A percentile compares a stretch with the other conserved stretches of the same genome.
Conservation (phyloP, 1,139 yeast species). For the Candida glucosophila region DNA sequence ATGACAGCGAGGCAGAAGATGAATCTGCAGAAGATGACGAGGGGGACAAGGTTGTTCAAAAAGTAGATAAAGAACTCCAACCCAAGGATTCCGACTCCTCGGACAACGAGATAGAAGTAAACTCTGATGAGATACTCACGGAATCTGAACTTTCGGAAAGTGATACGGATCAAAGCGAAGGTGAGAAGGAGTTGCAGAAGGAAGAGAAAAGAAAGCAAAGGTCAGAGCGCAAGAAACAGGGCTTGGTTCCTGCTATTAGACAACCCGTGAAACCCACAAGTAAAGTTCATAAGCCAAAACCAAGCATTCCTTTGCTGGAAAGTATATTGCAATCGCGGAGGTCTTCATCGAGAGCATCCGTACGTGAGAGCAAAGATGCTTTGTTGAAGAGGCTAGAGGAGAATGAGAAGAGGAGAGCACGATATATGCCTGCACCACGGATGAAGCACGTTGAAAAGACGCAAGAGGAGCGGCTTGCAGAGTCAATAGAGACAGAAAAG, state of each 20-base stretch:
- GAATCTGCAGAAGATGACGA: conserved; percentile 16
- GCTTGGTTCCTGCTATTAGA: conserved; percentile 40
- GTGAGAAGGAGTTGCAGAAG: conserved; percentile 54
- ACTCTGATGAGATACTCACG: conserved; percentile 41
- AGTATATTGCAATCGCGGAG: conserved; percentile 47
- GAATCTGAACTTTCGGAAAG: conserved; percentile 45
- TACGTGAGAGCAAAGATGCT: conserved; percentile 70
- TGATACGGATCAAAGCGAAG: conserved; percentile 54
- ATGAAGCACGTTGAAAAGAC: conserved; percentile 50
- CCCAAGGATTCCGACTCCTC: conserved; percentile 5
- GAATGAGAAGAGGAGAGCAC: conserved; percentile 60
- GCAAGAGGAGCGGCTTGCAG: conserved; percentile 77
- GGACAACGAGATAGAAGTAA: conserved; percentile 13
- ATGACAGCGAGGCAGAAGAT: conserved; percentile 17
- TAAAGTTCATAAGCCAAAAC: conserved; percentile 9
- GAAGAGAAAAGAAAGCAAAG: conserved; percentile 40
- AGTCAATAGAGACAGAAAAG: conserved; percentile 81
- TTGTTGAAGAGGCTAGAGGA: conserved; percentile 66
- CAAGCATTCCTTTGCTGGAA: conserved; percentile 30
- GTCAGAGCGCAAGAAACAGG: conserved; percentile 26
- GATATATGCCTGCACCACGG: conserved; percentile 33
- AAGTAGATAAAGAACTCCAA: conserved; percentile 8
- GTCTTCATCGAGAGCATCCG: conserved; percentile 71
- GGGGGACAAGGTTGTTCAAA: conserved; percentile 7
- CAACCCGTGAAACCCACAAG: conserved; percentile 14